Percentiles rank a stretch among this genome's conserved stretches.
Evolutionary conservation across 192 early-diverging fungal species (phyloP).

Genomic region (Allomyces javanicus): DNA sequence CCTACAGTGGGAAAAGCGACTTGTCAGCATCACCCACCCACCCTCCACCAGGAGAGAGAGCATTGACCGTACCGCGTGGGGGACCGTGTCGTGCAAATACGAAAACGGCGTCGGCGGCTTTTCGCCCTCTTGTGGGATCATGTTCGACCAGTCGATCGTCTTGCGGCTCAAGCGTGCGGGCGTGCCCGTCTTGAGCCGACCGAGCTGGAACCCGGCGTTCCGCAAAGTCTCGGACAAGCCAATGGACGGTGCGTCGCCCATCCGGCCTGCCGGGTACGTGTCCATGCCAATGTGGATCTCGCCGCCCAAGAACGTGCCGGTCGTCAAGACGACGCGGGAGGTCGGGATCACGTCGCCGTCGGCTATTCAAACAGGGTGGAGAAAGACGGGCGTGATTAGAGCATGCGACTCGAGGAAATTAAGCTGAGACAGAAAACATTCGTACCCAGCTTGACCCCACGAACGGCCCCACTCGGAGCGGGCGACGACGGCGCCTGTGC

Average conservation of each 20-base stretch:
- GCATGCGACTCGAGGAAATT: neutral
- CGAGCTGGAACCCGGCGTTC: slow-evolving; percentile 51
- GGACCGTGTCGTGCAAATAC: slow-evolving; percentile 47
- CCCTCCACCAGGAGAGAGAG: neutral
- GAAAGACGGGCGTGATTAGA: neutral
- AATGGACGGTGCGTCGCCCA: slow-evolving; percentile 47
- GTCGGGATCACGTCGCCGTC: slow-evolving; percentile 42
- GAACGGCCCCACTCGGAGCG: slow-evolving; percentile 9
- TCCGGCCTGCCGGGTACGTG: slow-evolving; percentile 49
- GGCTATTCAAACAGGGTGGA: slow-evolving; percentile 11
- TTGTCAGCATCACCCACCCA: too few species aligned
- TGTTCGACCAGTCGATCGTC: slow-evolving; percentile 49
- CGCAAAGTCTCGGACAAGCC: slow-evolving; percentile 54
- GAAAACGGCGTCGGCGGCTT: slow-evolving; percentile 54
- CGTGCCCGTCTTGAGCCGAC: slow-evolving; percentile 70
- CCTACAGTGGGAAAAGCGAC: neutral
- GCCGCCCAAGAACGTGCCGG: slow-evolving; percentile 61
- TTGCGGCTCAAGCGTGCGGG: slow-evolving; percentile 53
- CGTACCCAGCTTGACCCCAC: slow-evolving; percentile 39
- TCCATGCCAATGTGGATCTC: slow-evolving; percentile 62
- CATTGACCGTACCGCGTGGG: slow-evolving; percentile 21
- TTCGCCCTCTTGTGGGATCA: slow-evolving; percentile 47
- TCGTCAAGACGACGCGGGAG: slow-evolving; percentile 55
- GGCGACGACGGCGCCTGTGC: slow-evolving; percentile 5
- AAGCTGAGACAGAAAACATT: neutral